A percentile compares a stretch with the other conserved stretches of the same genome.
Conservation (phyloP, 768 basidiomycete genomes). For the Wakefieldia striispora region DNA sequence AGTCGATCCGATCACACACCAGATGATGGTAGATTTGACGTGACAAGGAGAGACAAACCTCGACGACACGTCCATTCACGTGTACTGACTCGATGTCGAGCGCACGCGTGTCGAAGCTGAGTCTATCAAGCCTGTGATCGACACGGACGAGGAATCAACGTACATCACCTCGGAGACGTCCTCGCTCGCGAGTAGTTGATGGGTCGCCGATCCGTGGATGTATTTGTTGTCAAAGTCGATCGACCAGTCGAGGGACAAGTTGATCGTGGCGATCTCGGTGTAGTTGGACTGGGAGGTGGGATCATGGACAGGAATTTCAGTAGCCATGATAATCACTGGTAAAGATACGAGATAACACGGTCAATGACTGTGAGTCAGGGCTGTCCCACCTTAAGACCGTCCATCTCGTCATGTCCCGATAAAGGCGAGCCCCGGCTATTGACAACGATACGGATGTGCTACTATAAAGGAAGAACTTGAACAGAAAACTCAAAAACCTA, state of each 20-base stretch:
- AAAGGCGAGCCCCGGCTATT: too few species aligned
- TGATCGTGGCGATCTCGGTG: slow-evolving; percentile 42
- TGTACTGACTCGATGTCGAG: slow-evolving; percentile 56
- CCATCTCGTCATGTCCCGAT: too few species aligned
- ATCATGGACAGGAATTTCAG: slow-evolving; percentile 27
- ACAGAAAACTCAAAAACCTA: too few species aligned
- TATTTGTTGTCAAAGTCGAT: slow-evolving; percentile 50
- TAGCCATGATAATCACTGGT: slow-evolving; percentile 14
- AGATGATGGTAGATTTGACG: background rate
- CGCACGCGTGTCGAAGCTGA: slow-evolving; percentile 47
- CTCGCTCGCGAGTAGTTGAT: slow-evolving; percentile 40
- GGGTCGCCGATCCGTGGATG: slow-evolving; percentile 48
- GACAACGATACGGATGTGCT: too few species aligned
- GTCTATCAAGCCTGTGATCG: background rate
- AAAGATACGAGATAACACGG: too few species aligned
- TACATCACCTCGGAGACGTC: slow-evolving; percentile 44
- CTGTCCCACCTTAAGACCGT: too few species aligned
- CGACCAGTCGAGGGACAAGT: slow-evolving; percentile 54
- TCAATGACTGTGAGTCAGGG: too few species aligned
- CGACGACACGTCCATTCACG: slow-evolving; percentile 44
- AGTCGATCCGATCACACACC: background rate
- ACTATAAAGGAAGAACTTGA: too few species aligned
- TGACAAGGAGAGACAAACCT: slow-evolving; percentile 37
- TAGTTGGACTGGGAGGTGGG: slow-evolving; percentile 61
- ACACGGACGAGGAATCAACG: slow-evolving; percentile 1